Evolutionary conservation across 345 rosid genomes (phyloP), one percentile per base, ranked within the genome.

Genomic region (Aquilaria yunnanensis): DNA sequence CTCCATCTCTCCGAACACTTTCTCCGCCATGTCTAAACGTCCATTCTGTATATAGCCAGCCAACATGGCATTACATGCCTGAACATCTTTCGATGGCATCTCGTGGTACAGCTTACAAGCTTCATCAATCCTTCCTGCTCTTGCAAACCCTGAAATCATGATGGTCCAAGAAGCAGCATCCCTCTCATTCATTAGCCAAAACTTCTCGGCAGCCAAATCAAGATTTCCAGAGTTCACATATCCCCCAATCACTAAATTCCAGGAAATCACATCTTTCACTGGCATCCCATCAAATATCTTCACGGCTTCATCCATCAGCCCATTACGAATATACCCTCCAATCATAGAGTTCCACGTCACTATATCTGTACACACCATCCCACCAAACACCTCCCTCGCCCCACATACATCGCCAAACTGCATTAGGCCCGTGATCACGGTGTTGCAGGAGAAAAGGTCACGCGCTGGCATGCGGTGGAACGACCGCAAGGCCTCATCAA

Each of bases 191-290:
- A 77, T 80, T 51, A 55, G 41, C 54, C 57, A 47, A 54, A 77
- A 77, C 53, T 67, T 70, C n/a, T 53, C 60, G 61, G 71, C 71
- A 13, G 80, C 84, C 67, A 72, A 66, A 34, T 68, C 74, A 57
- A 59, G 47, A 57, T 59, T 59, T 51, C 58, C 59, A 62, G 32
- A 51, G 9, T 67, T 72, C 52, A 70, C 71, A 34, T 72, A 63
- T 14, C 70, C 84, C 12, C 77, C 76, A 43, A 77, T 69, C 49
- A 74, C 68, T 68, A 77, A 56, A 73, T 80, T 80, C 85, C 81
- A 80, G 3, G 85, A 74, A 50, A 72, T 59, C 57, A 62, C 71
- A 70, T 80, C 70, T 51, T 62, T 78, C 65, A 62, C 47, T 2
- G 71, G 76, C 73, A 68, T 66, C 56, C 41, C 54, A 63, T 56